Evolutionary conservation across 2,329 filamentous ascomycete genomes (phyloP).

Genomic region (Incumbomyces lentus): DNA sequence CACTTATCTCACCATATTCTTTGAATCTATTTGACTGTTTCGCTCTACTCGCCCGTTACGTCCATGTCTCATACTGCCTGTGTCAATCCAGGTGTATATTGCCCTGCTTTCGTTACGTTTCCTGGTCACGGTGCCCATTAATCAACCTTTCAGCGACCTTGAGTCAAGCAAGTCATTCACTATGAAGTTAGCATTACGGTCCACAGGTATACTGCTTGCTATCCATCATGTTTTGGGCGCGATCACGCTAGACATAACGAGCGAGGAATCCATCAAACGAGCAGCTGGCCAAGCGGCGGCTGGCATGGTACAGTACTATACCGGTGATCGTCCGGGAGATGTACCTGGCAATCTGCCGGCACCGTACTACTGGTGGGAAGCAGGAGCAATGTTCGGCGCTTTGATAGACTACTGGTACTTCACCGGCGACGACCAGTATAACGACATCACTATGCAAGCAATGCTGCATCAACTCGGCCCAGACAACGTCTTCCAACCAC

Average conservation of each 20-base stretch:
- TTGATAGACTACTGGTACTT: conserved; percentile 80
- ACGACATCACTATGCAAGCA: conserved; percentile 55
- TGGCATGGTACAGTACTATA: conserved; percentile 44
- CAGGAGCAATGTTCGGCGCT: conserved; percentile 58
- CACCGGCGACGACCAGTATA: conserved; percentile 63
- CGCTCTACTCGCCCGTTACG: too few species aligned
- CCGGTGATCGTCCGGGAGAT: conserved; percentile 38
- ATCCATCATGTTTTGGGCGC: conserved; percentile 13
- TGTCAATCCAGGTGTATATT: too few species aligned
- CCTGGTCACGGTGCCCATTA: background rate
- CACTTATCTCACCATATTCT: background rate
- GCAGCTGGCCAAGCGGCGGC: conserved; percentile 35
- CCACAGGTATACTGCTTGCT: conserved; percentile 6
- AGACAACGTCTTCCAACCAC: conserved; percentile 66
- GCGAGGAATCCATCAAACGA: conserved; percentile 36
- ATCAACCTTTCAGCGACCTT: too few species aligned
- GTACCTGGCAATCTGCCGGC: conserved; percentile 41
- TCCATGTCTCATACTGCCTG: too few species aligned
- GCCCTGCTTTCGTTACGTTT: too few species aligned
- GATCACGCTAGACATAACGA: conserved; percentile 16
- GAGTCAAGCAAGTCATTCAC: background rate
- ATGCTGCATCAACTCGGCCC: conserved; percentile 66
- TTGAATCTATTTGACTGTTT: background rate
- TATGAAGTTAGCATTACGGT: background rate
- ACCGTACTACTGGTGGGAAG: conserved; percentile 59